Percentiles rank a stretch among this genome's conserved stretches.
Evolutionary conservation across 495 filamentous ascomycete genomes (phyloP).

Genomic region (Trichoderma reesei): DNA sequence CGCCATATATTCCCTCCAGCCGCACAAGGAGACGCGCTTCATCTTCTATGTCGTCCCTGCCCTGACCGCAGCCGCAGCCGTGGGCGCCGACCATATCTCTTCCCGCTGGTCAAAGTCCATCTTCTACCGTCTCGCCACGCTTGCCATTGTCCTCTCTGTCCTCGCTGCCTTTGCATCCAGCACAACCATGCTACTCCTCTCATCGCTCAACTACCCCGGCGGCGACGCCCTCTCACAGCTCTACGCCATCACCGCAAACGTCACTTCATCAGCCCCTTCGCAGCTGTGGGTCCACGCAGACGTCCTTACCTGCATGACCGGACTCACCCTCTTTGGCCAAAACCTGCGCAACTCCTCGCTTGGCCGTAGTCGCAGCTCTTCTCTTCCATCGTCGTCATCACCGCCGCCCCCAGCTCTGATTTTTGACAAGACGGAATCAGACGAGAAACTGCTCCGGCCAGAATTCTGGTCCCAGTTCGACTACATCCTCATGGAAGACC

Average conservation of each 20-base stretch:
- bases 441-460: constrained; percentile 42
- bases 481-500: constrained; percentile 67
- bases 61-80: constrained; percentile 66
- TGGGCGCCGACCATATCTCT: constrained; percentile 67
- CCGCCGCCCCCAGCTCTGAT: background rate
- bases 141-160: constrained; percentile 47
- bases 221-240: constrained; percentile 56
- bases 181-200: constrained; percentile 55
- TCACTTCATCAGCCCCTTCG: constrained; percentile 16
- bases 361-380: background rate
- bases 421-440: constrained; percentile 58
- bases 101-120: constrained; percentile 50
- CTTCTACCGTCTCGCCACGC: constrained; percentile 45
- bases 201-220: constrained; percentile 82
- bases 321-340: constrained; percentile 79
- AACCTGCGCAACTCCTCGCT: constrained; percentile 16
- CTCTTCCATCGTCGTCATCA: background rate
- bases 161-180: constrained; percentile 48
- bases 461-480: constrained; percentile 77
- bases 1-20: constrained; percentile 68
- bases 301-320: constrained; percentile 86
- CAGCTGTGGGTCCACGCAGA: constrained; percentile 60
- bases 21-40: constrained; percentile 96
- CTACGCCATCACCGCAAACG: constrained; percentile 35
- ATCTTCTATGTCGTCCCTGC: constrained; percentile 79